Evolutionary conservation across 768 basidiomycete genomes (phyloP).

Genomic region (Erythrobasidium yunnanense): DNA sequence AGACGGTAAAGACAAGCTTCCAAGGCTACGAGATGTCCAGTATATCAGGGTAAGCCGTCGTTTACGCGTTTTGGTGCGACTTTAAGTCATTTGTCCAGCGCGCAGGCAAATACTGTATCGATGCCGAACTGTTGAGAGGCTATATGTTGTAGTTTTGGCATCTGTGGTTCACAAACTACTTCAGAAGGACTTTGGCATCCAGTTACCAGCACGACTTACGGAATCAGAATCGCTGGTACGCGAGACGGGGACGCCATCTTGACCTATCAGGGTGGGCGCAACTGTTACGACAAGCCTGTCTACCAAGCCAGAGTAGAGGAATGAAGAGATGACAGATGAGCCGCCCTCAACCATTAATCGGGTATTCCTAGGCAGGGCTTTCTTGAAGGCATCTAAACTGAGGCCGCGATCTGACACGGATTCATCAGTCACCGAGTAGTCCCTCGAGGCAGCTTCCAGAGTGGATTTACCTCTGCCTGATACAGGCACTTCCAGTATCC

Average conservation of each 20-base stretch:
- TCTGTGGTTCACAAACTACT: too few species aligned
- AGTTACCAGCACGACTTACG: too few species aligned
- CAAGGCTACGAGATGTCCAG: too few species aligned
- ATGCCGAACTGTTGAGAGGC: neutral
- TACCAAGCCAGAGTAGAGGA: constrained; percentile 50
- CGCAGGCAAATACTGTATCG: constrained; percentile 5
- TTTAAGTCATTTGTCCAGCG: neutral
- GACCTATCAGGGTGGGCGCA: constrained; percentile 72
- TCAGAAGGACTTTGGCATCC: too few species aligned
- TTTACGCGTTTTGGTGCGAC: neutral
- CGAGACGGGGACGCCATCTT: constrained; percentile 25
- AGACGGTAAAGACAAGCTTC: too few species aligned
- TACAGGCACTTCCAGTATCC: neutral
- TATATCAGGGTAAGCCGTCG: too few species aligned
- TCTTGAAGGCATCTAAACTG: neutral
- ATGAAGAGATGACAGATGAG: constrained; percentile 64
- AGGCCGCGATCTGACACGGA: neutral
- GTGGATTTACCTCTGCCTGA: too few species aligned
- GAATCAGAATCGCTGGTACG: neutral
- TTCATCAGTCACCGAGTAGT: too few species aligned
- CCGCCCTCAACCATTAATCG: constrained; percentile 92
- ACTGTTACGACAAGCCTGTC: constrained; percentile 74
- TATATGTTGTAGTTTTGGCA: neutral
- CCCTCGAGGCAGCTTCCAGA: too few species aligned
- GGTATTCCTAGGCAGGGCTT: neutral